A percentile compares a stretch with the other conserved stretches of the same genome.
Evolutionary conservation across 345 rosid species (phyloP).

Genomic region (Ceriops tagal): DNA sequence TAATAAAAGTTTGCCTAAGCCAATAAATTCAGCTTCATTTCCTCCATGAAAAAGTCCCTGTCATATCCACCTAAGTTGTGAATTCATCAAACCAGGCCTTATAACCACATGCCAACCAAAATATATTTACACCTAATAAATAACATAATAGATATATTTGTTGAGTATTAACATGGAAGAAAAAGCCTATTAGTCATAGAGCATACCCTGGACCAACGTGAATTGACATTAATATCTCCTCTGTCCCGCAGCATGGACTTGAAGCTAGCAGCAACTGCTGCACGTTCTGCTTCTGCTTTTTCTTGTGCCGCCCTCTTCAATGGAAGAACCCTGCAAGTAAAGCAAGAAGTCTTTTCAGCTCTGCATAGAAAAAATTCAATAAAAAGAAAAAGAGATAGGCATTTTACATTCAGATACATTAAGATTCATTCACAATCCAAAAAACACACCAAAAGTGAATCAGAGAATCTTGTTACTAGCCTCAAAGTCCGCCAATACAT

Average conservation of each 20-base stretch:
- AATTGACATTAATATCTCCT: constrained; percentile 57
- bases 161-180: neutral
- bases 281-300: constrained; percentile 69
- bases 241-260: constrained; percentile 76
- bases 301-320: constrained; percentile 73
- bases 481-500: constrained; percentile 28
- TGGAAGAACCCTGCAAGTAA: constrained; percentile 57
- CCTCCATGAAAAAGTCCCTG: no score
- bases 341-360: constrained; percentile 8
- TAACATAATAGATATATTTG: neutral
- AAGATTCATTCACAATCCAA: constrained; percentile 26
- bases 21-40: no score
- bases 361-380: neutral
- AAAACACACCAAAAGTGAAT: constrained; percentile 24
- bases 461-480: constrained; percentile 29
- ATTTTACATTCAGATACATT: constrained; percentile 19
- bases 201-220: constrained; percentile 89
- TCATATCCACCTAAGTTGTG: no score
- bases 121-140: neutral
- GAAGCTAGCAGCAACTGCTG: constrained; percentile 64
- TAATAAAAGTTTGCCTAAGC: no score
- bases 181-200: neutral
- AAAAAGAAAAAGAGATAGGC: neutral
- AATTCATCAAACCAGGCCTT: no score
- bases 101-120: neutral